These are phyloP conservation scores for Ophidiomyces ophidiicola DNA, from an alignment of 2,329 filamentous ascomycete genomes.

Conservation along the genomic window DNA sequence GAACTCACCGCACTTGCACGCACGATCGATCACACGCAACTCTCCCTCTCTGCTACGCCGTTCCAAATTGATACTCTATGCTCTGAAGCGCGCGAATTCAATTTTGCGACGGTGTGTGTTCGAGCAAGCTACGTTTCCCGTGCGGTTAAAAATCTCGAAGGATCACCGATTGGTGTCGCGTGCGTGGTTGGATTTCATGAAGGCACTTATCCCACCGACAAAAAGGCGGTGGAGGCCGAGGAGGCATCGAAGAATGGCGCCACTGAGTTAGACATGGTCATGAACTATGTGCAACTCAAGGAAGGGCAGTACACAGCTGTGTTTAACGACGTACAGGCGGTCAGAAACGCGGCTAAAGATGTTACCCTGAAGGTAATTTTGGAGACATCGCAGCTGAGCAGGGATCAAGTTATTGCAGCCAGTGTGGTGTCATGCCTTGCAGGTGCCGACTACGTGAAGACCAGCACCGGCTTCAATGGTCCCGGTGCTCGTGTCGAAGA, in stretches of 20 bases:
- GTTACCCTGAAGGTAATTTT: conserved; percentile 45
- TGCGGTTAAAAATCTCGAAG: conserved; percentile 38
- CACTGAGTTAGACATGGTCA: conserved; percentile 47
- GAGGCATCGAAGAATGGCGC: conserved; percentile 41
- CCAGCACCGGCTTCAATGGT: conserved; percentile 48
- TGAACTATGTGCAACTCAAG: conserved; percentile 42
- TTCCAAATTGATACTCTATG: conserved; percentile 44
- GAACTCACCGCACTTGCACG: conserved; percentile 22
- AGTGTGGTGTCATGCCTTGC: conserved; percentile 42
- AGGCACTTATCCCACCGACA: conserved; percentile 41
- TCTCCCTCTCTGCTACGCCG: conserved; percentile 33
- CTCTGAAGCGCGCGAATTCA: conserved; percentile 39
- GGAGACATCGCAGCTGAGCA: conserved; percentile 43
- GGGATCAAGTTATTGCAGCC: conserved; percentile 42
- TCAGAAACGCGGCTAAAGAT: conserved; percentile 35
- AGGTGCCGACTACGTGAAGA: conserved; percentile 49
- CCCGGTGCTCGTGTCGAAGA: conserved; percentile 41
- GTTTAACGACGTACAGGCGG: conserved; percentile 42
- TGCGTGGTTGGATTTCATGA: conserved; percentile 51
- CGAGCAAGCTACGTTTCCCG: conserved; percentile 41
- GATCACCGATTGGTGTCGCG: conserved; percentile 40
- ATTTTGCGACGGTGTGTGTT: conserved; percentile 44
- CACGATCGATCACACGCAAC: conserved; percentile 35
- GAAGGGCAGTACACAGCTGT: conserved; percentile 37
- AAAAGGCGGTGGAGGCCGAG: conserved; percentile 42